Evolutionary conservation across 306 rosid species (phyloP).

Genomic region (Casuarina equisetifolia): DNA sequence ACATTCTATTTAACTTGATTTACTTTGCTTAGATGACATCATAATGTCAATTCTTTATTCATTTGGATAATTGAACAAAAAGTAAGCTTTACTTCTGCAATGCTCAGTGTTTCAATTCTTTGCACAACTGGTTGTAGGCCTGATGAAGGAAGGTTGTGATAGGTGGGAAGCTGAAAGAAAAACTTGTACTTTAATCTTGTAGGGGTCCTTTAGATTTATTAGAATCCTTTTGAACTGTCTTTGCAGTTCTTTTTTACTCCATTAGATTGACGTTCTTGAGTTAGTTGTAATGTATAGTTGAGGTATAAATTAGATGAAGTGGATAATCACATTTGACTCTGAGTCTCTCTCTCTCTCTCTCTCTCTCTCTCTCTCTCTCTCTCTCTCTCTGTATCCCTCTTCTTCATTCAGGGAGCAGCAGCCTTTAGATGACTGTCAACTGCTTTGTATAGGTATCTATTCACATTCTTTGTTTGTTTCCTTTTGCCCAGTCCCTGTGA

Average conservation of each 20-base stretch:
- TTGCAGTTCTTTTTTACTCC: background rate
- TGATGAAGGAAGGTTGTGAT: background rate
- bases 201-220: background rate
- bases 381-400: background rate
- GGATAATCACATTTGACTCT: background rate
- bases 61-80: background rate
- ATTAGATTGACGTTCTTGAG: background rate
- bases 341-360: background rate
- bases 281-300: background rate
- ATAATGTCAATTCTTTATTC: background rate
- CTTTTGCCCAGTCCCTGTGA: background rate
- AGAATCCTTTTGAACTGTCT: background rate
- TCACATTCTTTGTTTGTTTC: background rate
- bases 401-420: background rate
- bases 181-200: background rate
- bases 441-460: background rate
- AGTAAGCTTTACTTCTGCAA: background rate
- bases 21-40: background rate
- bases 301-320: background rate
- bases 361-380: background rate
- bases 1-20: constrained; percentile 30
- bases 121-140: background rate
- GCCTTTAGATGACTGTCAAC: background rate
- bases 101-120: background rate
- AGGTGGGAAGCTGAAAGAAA: background rate